These are phyloP conservation scores for Globisporangium rhizosaccharum DNA, from an alignment of 352 stramenopile genomes.

Conservation along the genomic window DNA sequence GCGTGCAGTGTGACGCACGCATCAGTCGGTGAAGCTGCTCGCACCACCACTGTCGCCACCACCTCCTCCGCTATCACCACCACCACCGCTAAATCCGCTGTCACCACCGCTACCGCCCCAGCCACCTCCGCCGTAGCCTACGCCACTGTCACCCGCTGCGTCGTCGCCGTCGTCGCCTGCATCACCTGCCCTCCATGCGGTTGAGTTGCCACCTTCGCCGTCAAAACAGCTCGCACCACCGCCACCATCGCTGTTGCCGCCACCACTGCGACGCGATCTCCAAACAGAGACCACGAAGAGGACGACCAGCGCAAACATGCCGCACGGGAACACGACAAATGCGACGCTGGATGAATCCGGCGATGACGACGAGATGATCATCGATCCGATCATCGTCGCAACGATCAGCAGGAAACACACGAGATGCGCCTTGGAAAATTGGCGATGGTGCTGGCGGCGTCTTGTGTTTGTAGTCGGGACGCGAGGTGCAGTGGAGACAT, in stretches of 20 bases:
- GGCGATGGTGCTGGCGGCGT: not conserved
- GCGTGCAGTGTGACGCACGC: too few relatives aligned
- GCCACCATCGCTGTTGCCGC: not conserved
- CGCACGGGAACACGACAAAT: not conserved
- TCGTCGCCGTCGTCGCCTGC: not conserved
- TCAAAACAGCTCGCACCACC: not conserved
- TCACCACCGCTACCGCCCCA: not conserved
- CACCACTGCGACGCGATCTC: not conserved
- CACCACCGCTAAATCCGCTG: too few relatives aligned
- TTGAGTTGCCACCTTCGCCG: not conserved
- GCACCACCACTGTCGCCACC: not conserved
- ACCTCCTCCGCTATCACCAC: not conserved
- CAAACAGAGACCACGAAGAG: not conserved
- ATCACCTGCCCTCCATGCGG: not conserved
- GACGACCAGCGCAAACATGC: not conserved
- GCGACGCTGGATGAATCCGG: not conserved
- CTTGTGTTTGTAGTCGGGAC: not conserved
- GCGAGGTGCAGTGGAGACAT: not conserved
- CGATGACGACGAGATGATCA: not conserved
- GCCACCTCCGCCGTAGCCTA: not conserved
- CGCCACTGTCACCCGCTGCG: not conserved
- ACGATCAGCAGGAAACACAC: not conserved
- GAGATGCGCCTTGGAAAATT: not conserved
- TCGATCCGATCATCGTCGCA: not conserved
- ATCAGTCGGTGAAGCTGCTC: not conserved